Evolutionary conservation across 805 yeast genomes (phyloP), one percentile per base, ranked within the genome.

Genomic region (Starmerella kuoi): DNA sequence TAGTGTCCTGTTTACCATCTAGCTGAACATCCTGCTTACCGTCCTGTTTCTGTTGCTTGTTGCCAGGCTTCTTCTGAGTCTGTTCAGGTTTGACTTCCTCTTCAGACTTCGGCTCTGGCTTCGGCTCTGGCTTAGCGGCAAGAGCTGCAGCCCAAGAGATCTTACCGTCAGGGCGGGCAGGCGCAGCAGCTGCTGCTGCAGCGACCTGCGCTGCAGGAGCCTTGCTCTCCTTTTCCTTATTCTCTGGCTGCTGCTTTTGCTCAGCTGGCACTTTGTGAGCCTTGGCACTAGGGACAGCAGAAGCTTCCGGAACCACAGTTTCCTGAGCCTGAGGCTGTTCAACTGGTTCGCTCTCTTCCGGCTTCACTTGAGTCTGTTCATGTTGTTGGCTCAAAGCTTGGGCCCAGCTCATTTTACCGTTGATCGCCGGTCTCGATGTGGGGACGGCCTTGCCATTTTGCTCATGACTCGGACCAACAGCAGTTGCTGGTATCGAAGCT

Each of bases 81-180:
- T 30, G 38, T 30, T 34, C 18, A 9, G 11, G 33, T 19, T 11
- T 19, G 18, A 19, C 18, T 19, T 30, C 33, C 18, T n/a, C 19
- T 15, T 9, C 33, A 9, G 33, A 19, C 18, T 30, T 30, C 21
- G 23, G 46, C 33, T 18, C 37, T 17, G 49, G 42, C 37, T 24
- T 36, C 11, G 32, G 44, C 43, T 45, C 26, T 21, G 49, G 43
- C 32, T 14, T 11, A 14, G 51, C 43, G 12, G 48, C 44, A n/a
- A 50, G 48, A 26, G 48, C 53, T 17, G 47, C 49, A 11, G 56
- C 53, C 55, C 57, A 54, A 19, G 52, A 44, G 24, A 45, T 36
- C 44, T 38, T 49, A 25, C 55, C 51, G 36, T 46, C 38, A 15
- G 50, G 48, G 22, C 36, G 38, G 18, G 46, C 31, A 15, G 43